phyloP scores from a whole-genome alignment of 106 monocot genomes.

The Acorus calamus region DNA sequence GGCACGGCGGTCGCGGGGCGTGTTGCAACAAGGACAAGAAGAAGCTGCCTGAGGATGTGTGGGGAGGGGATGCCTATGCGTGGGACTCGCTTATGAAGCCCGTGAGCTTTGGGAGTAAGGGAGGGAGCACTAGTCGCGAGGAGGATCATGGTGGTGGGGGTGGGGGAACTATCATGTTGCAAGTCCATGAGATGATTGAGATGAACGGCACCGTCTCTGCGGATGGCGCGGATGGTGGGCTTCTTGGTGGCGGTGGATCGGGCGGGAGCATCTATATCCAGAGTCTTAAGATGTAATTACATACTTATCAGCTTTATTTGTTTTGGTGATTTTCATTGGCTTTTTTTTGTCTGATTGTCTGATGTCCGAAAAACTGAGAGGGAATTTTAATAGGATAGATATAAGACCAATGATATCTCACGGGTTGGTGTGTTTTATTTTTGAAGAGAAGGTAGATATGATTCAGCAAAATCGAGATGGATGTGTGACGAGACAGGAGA shows the following conservation, averaged over 20 bases:
- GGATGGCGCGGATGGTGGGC: constrained; percentile 67
- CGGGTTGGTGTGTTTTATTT: no score
- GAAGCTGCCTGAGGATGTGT: constrained; percentile 73
- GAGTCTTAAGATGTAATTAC: constrained; percentile 63
- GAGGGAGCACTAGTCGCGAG: constrained; percentile 79
- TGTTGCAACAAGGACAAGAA: constrained; percentile 71
- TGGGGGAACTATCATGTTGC: constrained; percentile 58
- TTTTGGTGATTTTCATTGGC: no score
- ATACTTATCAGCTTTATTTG: not conserved
- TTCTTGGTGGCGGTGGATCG: constrained; percentile 69
- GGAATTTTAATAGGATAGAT: no score
- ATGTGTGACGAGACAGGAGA: no score
- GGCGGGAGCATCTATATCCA: constrained; percentile 82
- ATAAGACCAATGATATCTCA: no score
- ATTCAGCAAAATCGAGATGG: no score
- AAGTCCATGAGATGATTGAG: constrained; percentile 35
- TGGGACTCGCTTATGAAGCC: constrained; percentile 63
- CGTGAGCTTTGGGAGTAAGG: constrained; percentile 73
- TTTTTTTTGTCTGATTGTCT: no score
- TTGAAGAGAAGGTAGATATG: no score
- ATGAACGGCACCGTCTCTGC: constrained; percentile 51
- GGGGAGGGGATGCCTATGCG: constrained; percentile 93
- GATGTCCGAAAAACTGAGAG: no score
- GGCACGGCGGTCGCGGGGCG: constrained; percentile 91
- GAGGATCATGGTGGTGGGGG: constrained; percentile 88